Evolutionary conservation across 352 stramenopile species (phyloP).

Genomic region (Thraustochytrium sp.): DNA sequence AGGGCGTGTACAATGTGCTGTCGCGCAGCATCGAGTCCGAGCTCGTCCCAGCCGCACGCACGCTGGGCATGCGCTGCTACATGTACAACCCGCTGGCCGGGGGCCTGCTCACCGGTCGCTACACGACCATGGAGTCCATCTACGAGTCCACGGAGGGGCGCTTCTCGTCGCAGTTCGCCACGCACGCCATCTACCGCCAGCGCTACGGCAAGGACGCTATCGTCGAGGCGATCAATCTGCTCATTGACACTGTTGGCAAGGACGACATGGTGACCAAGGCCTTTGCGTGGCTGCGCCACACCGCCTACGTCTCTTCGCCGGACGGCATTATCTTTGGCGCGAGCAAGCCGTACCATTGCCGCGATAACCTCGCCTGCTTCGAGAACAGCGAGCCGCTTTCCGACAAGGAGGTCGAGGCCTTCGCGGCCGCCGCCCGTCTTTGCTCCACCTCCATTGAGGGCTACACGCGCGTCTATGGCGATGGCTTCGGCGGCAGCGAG

Average conservation of each 20-base stretch:
- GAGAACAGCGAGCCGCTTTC: background rate
- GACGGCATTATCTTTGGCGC: constrained; percentile 15
- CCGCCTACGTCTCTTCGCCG: background rate
- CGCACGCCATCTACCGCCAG: background rate
- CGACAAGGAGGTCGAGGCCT: background rate
- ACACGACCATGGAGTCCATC: background rate
- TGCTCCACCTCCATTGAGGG: background rate
- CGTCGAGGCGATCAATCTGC: background rate
- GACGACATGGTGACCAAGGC: background rate
- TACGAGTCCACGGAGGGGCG: background rate
- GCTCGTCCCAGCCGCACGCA: constrained; percentile 59
- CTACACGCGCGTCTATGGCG: background rate
- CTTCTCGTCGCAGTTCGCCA: background rate
- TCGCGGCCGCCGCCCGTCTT: background rate
- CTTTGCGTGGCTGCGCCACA: background rate
- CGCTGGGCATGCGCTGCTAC: constrained; percentile 61
- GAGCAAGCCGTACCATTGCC: background rate
- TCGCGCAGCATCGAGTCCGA: constrained; percentile 63
- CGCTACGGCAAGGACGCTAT: background rate
- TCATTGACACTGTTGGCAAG: background rate
- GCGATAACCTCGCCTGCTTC: background rate
- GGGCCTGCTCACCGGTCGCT: constrained; percentile 61
- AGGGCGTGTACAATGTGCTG: constrained; percentile 71
- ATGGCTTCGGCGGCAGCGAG: background rate
- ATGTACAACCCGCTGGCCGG: constrained; percentile 70